Percentiles rank a stretch among this genome's conserved stretches.
Conservation (phyloP, 2,329 filamentous ascomycete genomes). For the Domatiomyces catenatus region DNA sequence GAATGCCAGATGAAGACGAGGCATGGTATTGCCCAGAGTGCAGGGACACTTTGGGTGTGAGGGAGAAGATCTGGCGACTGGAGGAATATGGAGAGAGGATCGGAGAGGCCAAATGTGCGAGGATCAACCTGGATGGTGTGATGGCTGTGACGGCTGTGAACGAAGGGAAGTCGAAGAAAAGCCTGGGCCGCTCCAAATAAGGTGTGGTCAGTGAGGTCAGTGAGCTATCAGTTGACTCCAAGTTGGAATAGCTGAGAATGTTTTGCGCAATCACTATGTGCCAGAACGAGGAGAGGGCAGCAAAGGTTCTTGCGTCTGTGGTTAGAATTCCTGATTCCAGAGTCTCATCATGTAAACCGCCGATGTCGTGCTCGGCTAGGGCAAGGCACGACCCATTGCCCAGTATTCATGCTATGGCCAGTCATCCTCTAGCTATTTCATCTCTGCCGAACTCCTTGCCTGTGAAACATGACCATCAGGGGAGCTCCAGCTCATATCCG, state of each 20-base stretch:
- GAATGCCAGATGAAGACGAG: constrained; percentile 41
- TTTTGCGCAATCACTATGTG: too few species aligned
- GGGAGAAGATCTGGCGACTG: constrained; percentile 14
- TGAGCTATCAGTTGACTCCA: background rate
- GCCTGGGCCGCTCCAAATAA: background rate
- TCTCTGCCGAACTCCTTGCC: background rate
- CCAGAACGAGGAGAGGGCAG: too few species aligned
- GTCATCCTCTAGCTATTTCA: background rate
- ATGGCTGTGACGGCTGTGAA: background rate
- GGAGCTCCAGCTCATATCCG: background rate
- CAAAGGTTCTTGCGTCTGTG: too few species aligned
- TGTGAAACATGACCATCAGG: background rate
- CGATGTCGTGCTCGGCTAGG: too few species aligned
- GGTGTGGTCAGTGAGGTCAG: background rate
- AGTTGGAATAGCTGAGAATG: background rate
- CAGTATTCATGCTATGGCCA: too few species aligned
- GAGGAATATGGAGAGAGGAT: background rate
- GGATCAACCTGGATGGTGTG: background rate
- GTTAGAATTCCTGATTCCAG: too few species aligned
- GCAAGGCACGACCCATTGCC: too few species aligned
- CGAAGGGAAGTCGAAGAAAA: background rate
- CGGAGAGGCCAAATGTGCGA: background rate
- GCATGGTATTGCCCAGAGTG: constrained; percentile 44
- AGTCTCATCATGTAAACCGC: too few species aligned
- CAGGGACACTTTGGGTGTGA: constrained; percentile 21